Evolutionary conservation across 257 asterid genomes (phyloP).

Genomic region (Penstemon eatonii): DNA sequence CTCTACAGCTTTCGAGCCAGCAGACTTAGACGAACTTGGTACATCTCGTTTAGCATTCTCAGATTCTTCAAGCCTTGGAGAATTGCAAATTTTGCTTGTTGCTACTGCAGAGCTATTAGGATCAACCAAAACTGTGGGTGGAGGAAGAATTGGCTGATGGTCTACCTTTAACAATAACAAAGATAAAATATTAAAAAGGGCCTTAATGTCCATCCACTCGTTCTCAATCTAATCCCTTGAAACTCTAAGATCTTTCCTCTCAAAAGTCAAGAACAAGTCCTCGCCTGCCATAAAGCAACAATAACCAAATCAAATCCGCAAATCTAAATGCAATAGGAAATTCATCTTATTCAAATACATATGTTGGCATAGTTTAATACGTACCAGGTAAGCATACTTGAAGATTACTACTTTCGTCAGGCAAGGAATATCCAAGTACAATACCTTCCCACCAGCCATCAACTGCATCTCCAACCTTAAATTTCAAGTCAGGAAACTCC

Average conservation of each 20-base stretch:
- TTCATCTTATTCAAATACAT: neutral
- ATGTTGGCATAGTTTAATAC: neutral
- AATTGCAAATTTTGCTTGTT: constrained; percentile 10
- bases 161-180: constrained; percentile 31
- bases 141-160: constrained; percentile 16
- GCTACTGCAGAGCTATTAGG: constrained; percentile 7
- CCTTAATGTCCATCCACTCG: constrained; percentile 46
- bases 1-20: constrained; percentile 6
- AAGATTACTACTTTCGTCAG: constrained; percentile 18
- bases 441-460: constrained; percentile 61
- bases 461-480: constrained; percentile 39
- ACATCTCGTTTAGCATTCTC: neutral
- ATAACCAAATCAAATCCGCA: constrained; percentile 13
- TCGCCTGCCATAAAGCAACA: constrained; percentile 40
- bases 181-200: constrained; percentile 44
- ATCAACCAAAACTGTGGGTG: constrained; percentile 15
- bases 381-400: constrained; percentile 44
- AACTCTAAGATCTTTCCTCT: constrained; percentile 38
- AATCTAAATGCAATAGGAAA: no score
- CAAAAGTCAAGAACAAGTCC: constrained; percentile 35
- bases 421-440: constrained; percentile 26
- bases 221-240: constrained; percentile 62
- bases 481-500: constrained; percentile 13
- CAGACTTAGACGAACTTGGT: constrained; percentile 5
- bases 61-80: constrained; percentile 4